Evolutionary conservation across 1,139 yeast species (phyloP), one percentile per base, ranked within the genome.

Genomic region (Neolecta irregularis): DNA sequence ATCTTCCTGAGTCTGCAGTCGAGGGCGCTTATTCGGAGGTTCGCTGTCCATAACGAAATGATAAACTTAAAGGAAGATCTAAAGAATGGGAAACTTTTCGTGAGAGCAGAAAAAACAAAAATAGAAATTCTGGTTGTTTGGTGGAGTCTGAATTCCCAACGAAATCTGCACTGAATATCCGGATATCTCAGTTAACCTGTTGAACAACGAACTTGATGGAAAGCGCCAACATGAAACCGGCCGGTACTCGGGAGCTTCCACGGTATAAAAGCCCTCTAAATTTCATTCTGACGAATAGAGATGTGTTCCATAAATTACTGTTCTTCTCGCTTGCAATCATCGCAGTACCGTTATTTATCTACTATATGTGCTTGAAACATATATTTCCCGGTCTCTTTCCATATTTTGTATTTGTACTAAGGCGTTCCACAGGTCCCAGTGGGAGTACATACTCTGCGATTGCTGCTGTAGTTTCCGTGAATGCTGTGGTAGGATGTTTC

Each of bases 261-360:
- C 12, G 13, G 2, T 28, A 17, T 25, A 11, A 4, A 5, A 5
- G 20, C 5, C 16, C 18, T 7, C 13, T 12, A n/a, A 8, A 6
- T 33, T n/a, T 13, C 21, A 2, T 4, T 15, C 22, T 9, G 29
- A 18, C 12, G 12, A 24, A 4, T 17, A 26, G 37, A 18, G n/a
- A 21, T 29, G 35, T 35, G n/a, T 20, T 35, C 5, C n/a, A 26
- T 20, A 35, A 37, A n/a, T 18, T 29, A 12, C 13, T 30, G 12
- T 19, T 79, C 49, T 85, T 81, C 67, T 81, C 96, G 8, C 80
- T 67, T 3, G 81, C 92, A 35, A 85, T 88, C 95, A 72, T 88
- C 39, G 55, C 72, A 21, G 66, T 75, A 34, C 98, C 98, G 6
- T 51, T 88, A 46, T 42, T 66, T 32, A 61, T 81, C 2, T 88